A percentile compares a stretch with the other conserved stretches of the same genome.
Conservation (phyloP, 768 basidiomycete genomes). For the Infundibulicybe gibba region DNA sequence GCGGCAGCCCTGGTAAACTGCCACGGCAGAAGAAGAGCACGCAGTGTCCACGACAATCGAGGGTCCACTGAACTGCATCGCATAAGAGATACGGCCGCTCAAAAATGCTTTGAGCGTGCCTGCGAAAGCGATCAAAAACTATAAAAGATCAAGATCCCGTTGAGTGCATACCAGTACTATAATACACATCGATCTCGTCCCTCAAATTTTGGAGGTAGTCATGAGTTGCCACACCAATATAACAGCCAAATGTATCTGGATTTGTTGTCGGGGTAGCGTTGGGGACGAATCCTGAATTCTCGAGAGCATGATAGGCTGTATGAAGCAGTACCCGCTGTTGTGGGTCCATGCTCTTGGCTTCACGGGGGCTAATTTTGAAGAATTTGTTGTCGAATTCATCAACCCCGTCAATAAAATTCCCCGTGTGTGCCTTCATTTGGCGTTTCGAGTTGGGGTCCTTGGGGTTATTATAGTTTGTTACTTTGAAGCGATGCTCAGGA, state of each 20-base stretch:
- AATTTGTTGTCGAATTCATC: constrained; percentile 67
- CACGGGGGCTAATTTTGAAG: constrained; percentile 71
- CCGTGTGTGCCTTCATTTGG: constrained; percentile 47
- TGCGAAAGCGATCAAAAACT: constrained; percentile 14
- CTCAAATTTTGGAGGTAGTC: constrained; percentile 68
- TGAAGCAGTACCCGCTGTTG: constrained; percentile 70
- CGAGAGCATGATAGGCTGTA: constrained; percentile 63
- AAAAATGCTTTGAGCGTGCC: constrained; percentile 69
- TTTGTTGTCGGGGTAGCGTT: constrained; percentile 46
- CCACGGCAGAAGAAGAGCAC: constrained; percentile 68
- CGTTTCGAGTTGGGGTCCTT: constrained; percentile 25
- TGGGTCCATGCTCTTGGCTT: constrained; percentile 74
- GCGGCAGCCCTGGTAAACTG: constrained; percentile 66
- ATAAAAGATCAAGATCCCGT: not conserved
- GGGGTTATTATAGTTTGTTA: constrained; percentile 31
- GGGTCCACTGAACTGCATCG: constrained; percentile 64
- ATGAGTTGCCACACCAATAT: constrained; percentile 64
- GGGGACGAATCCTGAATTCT: constrained; percentile 69
- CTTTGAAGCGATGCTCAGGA: constrained; percentile 53
- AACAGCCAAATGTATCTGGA: constrained; percentile 59
- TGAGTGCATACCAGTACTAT: constrained; percentile 52
- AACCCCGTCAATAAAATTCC: constrained; percentile 59
- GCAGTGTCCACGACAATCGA: constrained; percentile 73
- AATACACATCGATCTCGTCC: constrained; percentile 64
- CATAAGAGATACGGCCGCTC: constrained; percentile 69